phyloP scores from a whole-genome alignment of 2,329 filamentous ascomycete species.

The Amauroascus verrucosus region DNA sequence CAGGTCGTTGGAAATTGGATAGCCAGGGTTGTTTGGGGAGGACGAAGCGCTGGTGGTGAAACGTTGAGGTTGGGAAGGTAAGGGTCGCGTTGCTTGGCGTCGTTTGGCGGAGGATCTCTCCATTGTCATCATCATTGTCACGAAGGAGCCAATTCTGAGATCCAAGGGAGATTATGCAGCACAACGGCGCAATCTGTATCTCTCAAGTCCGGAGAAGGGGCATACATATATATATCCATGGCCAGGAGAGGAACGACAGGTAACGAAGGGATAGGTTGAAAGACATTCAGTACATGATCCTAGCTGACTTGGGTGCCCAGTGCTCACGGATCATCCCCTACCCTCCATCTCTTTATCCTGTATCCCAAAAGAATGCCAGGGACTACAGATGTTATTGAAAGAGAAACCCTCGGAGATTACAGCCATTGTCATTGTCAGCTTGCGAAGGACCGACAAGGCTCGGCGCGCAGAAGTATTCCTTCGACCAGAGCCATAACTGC shows the following conservation, averaged over 20 bases:
- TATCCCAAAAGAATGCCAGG: neutral
- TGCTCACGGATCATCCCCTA: conserved; percentile 1
- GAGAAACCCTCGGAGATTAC: neutral
- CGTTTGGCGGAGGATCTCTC: conserved; percentile 10
- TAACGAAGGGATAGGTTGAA: neutral
- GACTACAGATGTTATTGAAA: neutral
- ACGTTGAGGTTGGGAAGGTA: conserved; percentile 8
- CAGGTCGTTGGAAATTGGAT: conserved; percentile 4
- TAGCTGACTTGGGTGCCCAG: conserved; percentile 1
- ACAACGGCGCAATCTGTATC: neutral
- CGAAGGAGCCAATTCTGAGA: neutral
- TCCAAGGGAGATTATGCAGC: neutral
- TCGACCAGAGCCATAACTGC: neutral
- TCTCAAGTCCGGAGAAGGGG: neutral
- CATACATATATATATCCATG: neutral
- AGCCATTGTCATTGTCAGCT: neutral
- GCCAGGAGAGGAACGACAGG: neutral
- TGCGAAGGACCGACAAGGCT: neutral
- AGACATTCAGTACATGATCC: neutral
- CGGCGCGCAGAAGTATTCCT: neutral
- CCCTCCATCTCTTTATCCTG: conserved; percentile 4
- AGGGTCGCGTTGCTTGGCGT: conserved; percentile 13
- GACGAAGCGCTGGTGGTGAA: conserved; percentile 4
- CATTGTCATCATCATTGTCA: neutral
- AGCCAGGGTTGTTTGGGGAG: conserved; percentile 1